Percentiles rank a stretch among this genome's conserved stretches.
Evolutionary conservation across 257 asterid genomes (phyloP).

Genomic region (Solanum pinnatisectum): DNA sequence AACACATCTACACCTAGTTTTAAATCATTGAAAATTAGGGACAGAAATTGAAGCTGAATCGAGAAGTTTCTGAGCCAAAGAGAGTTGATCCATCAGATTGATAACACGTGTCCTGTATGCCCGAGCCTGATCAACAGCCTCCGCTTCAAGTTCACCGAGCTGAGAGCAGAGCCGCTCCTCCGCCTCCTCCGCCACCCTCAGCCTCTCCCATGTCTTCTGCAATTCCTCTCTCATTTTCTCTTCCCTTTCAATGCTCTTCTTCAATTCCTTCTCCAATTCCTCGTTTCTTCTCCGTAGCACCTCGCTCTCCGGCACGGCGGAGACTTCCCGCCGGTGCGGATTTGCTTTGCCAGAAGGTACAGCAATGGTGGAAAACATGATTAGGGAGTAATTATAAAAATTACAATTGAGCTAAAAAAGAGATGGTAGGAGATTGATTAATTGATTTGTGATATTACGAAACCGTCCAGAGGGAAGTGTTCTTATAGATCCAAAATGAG

Average conservation of each 20-base stretch:
- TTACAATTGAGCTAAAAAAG: not conserved
- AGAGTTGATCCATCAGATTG: conserved; percentile 42
- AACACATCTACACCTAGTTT: not conserved
- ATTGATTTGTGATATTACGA: not conserved
- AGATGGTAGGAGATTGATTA: not conserved
- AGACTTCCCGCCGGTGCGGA: not conserved
- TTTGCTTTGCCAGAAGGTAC: conserved; percentile 9
- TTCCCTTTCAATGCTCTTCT: conserved; percentile 47
- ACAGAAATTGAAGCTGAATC: conserved; percentile 14
- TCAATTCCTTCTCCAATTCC: conserved; percentile 60
- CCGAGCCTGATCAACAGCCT: conserved; percentile 60
- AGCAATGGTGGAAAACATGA: conserved; percentile 42
- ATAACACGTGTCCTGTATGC: conserved; percentile 33
- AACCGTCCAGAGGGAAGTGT: not conserved
- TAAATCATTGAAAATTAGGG: conserved; percentile 1
- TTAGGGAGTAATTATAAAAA: not conserved
- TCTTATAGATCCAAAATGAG: not conserved
- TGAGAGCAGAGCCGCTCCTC: conserved; percentile 81
- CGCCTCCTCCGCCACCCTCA: conserved; percentile 80
- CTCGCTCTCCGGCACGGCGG: conserved; percentile 12
- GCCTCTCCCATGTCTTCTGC: conserved; percentile 23
- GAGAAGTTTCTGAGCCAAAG: conserved; percentile 26
- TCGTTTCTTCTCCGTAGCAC: conserved; percentile 51
- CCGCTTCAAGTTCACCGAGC: conserved; percentile 84
- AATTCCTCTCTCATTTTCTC: conserved; percentile 44